Conservation (phyloP, 345 rosid genomes). For the Camelina laxa region DNA sequence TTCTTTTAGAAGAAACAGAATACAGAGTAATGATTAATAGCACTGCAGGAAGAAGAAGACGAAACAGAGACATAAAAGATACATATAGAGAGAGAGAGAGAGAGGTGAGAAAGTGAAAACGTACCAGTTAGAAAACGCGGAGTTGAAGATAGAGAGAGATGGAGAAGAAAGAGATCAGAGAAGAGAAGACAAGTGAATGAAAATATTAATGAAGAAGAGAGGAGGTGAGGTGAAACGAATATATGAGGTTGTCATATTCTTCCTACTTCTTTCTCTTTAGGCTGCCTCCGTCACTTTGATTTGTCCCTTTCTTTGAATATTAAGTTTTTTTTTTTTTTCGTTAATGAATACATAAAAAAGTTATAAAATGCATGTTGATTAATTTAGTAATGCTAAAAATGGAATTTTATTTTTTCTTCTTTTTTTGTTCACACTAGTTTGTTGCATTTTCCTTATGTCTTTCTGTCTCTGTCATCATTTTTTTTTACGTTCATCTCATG, state of each 20-base stretch:
- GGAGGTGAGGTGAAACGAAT: conserved; percentile 39
- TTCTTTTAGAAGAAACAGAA: conserved; percentile 34
- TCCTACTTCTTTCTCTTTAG: conserved; percentile 28
- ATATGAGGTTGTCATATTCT: conserved; percentile 45
- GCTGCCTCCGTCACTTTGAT: conserved; percentile 26
- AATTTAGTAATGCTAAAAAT: not conserved
- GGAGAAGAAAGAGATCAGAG: not conserved
- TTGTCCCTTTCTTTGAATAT: not conserved
- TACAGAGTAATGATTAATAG: not conserved
- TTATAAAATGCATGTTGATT: conserved; percentile 20
- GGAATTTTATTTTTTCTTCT: not conserved
- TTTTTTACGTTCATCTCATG: conserved; percentile 23
- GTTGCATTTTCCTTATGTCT: conserved; percentile 2
- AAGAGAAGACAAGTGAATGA: not conserved
- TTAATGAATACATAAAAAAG: not conserved
- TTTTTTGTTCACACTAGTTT: conserved; percentile 36
- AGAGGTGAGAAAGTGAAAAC: conserved; percentile 12
- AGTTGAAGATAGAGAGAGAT: conserved; percentile 24
- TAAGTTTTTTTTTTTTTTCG: no score
- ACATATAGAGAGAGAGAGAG: conserved; percentile 22
- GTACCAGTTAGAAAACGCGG: conserved; percentile 43
- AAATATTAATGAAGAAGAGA: conserved; percentile 39
- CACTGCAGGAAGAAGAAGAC: conserved; percentile 22
- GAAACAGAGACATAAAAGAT: not conserved
- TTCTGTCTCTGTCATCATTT: conserved; percentile 13